Conservation (phyloP, 352 stramenopile species). For the Globisporangium heterothallicum region DNA sequence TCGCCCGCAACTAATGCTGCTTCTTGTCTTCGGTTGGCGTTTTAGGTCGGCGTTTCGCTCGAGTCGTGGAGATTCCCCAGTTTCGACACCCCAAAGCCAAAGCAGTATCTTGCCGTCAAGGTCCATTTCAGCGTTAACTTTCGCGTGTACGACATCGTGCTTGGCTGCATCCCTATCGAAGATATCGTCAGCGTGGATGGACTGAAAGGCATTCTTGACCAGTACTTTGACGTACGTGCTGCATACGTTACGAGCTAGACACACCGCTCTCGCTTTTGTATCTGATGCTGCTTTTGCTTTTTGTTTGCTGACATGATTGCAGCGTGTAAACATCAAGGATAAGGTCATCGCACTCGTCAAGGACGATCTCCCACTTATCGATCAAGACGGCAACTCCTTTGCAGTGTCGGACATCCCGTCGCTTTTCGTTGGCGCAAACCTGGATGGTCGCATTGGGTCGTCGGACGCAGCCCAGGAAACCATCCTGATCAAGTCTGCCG, state of each 20-base stretch:
- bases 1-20: neutral
- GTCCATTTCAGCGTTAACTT: slow-evolving; percentile 80
- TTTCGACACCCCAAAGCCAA: slow-evolving; percentile 19
- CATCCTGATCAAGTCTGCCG: slow-evolving; percentile 45
- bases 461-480: slow-evolving; percentile 41
- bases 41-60: slow-evolving; percentile 53
- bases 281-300: neutral
- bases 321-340: slow-evolving; percentile 62
- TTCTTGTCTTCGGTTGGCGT: neutral
- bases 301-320: neutral
- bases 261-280: no score
- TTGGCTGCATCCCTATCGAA: slow-evolving; percentile 47
- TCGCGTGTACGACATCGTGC: slow-evolving; percentile 50
- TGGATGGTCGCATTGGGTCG: slow-evolving; percentile 43
- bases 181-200: slow-evolving; percentile 31
- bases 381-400: slow-evolving; percentile 20
- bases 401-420: slow-evolving; percentile 42
- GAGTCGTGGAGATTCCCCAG: slow-evolving; percentile 57
- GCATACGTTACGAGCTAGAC: no score
- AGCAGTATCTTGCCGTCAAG: slow-evolving; percentile 61
- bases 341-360: slow-evolving; percentile 65
- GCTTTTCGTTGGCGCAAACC: slow-evolving; percentile 41
- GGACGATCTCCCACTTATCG: slow-evolving; percentile 40
- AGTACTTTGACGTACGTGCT: slow-evolving; percentile 42
- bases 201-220: slow-evolving; percentile 44